phyloP scores from a whole-genome alignment of 768 basidiomycete genomes.

The Lactarius sp. region DNA sequence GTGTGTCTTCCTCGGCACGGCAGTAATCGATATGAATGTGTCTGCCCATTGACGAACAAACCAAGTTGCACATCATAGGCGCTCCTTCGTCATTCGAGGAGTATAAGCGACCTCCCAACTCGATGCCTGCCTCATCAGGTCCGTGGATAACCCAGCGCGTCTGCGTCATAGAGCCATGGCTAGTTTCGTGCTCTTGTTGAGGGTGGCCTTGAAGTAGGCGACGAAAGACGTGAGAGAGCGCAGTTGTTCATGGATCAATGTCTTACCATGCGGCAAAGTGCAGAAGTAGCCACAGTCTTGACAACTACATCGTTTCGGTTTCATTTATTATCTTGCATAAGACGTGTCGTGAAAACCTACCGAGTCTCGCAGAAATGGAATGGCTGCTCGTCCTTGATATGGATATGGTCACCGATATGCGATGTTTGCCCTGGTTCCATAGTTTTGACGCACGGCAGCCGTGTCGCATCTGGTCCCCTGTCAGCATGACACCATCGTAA shows the following conservation, averaged over 20 bases:
- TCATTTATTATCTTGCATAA: not conserved
- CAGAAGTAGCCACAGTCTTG: slow-evolving; percentile 55
- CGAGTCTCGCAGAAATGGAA: slow-evolving; percentile 53
- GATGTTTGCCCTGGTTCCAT: slow-evolving; percentile 40
- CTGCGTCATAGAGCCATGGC: slow-evolving; percentile 58
- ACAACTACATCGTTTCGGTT: slow-evolving; percentile 38
- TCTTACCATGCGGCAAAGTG: slow-evolving; percentile 48
- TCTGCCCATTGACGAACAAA: slow-evolving; percentile 53
- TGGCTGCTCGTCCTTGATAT: slow-evolving; percentile 41
- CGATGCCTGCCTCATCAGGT: slow-evolving; percentile 44
- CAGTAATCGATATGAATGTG: slow-evolving; percentile 58
- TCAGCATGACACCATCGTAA: not conserved
- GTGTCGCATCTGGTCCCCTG: slow-evolving; percentile 40
- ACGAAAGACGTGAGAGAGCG: not conserved
- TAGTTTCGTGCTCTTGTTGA: slow-evolving; percentile 57
- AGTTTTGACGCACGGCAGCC: slow-evolving; percentile 45
- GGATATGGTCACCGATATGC: slow-evolving; percentile 47
- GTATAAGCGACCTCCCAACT: slow-evolving; percentile 53
- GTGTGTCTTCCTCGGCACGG: slow-evolving; percentile 35
- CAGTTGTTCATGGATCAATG: not conserved
- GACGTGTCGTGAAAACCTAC: slow-evolving; percentile 29
- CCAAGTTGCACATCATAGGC: slow-evolving; percentile 57
- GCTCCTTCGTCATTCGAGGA: slow-evolving; percentile 51
- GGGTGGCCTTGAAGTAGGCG: slow-evolving; percentile 43
- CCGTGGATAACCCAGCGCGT: slow-evolving; percentile 56